phyloP scores from a whole-genome alignment of 176 grass and related monocot genomes.

The Puya raimondii region DNA sequence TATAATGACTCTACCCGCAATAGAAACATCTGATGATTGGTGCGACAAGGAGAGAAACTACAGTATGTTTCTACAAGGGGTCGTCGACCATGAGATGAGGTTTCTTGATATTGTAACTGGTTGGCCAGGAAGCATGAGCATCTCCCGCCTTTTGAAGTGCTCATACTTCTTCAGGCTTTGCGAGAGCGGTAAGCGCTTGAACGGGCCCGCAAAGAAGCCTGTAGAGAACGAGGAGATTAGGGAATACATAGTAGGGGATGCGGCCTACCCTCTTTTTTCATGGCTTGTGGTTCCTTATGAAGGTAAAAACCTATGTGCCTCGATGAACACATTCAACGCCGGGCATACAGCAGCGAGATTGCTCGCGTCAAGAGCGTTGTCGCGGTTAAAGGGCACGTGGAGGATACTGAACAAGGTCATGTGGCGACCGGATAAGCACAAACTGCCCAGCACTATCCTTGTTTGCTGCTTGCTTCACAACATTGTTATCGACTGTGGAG shows the following conservation, averaged over 20 bases:
- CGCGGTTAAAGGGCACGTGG: constrained; percentile 86
- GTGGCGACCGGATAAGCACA: constrained; percentile 96
- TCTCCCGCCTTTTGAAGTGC: constrained; percentile 64
- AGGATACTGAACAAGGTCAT: constrained; percentile 98
- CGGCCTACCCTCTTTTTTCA: constrained; percentile 56
- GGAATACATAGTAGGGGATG: constrained; percentile 76
- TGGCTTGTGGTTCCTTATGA: constrained; percentile 89
- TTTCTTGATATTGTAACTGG: constrained; percentile 95
- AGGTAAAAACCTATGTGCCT: constrained; percentile 41
- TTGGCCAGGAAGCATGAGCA: constrained; percentile 78
- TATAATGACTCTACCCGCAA: constrained; percentile 87
- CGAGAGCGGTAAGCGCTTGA: constrained; percentile 47
- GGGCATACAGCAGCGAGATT: constrained; percentile 40
- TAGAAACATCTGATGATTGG: constrained; percentile 91
- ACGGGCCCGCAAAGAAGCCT: constrained; percentile 46
- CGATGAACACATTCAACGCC: constrained; percentile 41
- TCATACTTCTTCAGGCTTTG: constrained; percentile 78
- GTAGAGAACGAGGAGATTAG: constrained; percentile 49
- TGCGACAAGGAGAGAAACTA: constrained; percentile 73
- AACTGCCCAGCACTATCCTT: constrained; percentile 93
- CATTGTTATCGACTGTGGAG: constrained; percentile 77
- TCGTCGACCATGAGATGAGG: constrained; percentile 83
- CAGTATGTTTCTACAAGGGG: constrained; percentile 91
- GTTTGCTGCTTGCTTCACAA: constrained; percentile 97
- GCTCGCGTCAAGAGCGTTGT: constrained; percentile 52